A percentile compares a stretch with the other conserved stretches of the same genome.
phyloP scores from a whole-genome alignment of 78 protist species.

The Tieghemostelium lacteum region DNA sequence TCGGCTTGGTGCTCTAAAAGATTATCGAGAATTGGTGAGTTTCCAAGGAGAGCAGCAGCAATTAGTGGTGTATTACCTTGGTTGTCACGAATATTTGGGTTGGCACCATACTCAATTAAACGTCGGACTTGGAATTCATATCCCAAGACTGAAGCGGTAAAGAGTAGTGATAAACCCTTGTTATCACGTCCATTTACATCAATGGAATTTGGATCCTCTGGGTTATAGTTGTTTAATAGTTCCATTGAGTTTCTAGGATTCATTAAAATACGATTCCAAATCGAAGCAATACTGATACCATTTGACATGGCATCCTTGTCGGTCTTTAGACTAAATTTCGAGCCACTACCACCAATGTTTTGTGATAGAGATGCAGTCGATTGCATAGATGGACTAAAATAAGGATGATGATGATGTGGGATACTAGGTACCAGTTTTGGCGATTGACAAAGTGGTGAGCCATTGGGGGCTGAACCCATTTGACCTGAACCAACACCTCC shows the following conservation, averaged over 20 bases:
- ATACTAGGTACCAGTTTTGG: background rate
- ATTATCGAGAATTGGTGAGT: slow-evolving; percentile 18
- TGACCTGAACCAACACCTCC: background rate
- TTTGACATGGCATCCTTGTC: too few species aligned
- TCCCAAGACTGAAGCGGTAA: slow-evolving; percentile 59
- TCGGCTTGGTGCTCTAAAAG: slow-evolving; percentile 46
- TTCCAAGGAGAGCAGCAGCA: slow-evolving; percentile 61
- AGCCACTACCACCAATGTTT: background rate
- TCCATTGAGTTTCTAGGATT: slow-evolving; percentile 26
- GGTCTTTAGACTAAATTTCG: background rate
- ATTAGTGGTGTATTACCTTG: slow-evolving; percentile 71
- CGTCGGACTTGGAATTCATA: slow-evolving; percentile 71
- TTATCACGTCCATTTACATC: slow-evolving; percentile 55
- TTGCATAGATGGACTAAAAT: background rate
- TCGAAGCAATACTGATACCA: slow-evolving; percentile 32
- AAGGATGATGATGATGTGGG: background rate
- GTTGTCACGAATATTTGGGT: slow-evolving; percentile 66
- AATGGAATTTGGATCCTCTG: slow-evolving; percentile 64
- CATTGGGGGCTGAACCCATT: background rate
- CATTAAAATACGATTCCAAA: slow-evolving; percentile 54
- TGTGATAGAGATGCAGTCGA: too few species aligned
- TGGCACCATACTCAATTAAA: slow-evolving; percentile 69
- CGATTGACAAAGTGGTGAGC: background rate
- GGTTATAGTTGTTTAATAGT: slow-evolving; percentile 22
- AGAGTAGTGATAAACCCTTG: slow-evolving; percentile 44